Evolutionary conservation across 768 basidiomycete species (phyloP), one percentile per base, ranked within the genome.

Genomic region (Pleurotus ostreatus): DNA sequence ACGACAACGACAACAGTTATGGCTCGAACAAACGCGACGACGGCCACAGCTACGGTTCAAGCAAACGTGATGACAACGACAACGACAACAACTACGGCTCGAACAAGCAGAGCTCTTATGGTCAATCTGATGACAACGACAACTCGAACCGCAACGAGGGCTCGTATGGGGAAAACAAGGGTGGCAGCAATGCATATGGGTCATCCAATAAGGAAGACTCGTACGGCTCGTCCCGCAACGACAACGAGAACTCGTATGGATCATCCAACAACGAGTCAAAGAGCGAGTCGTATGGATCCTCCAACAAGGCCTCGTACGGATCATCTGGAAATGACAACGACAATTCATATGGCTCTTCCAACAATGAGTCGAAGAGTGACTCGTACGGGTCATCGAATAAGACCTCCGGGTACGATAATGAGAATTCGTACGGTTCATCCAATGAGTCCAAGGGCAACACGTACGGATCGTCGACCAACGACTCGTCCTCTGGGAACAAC

Each of bases 251-350:
- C 8, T 53, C 51, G 18, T 55, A 58, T 44, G 58, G 59, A 49
- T 57, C 25, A 45, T 59, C 56, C 48, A 47, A 52, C 51, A 56
- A 56, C 49, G 60, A 65, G 45, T 63, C 60, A 30, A 64, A 64
- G 34, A 60, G 58, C 39, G 16, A 38, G 8, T 53, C 51, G 18
- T 55, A 58, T 44, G 58, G 59, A 49, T 57, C 25, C 47, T 59
- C 56, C 48, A 47, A 52, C 51, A 56, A 56, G 46, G 51, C 61
- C 25, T 62, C 65, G 18, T 68, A 64, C 25, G 62, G 61, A n/a
- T 59, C 62, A 37, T 56, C 55, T 41, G 61, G 59, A 41, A 64
- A 64, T 51, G 38, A 51, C 6, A 34, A 34, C 7, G 30, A 34
- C 7, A 58, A 60, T 23, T 58, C 54, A 22, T 62, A 63, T 47